phyloP scores from a whole-genome alignment of 2,329 filamentous ascomycete genomes.

The Passalora sequoiae region DNA sequence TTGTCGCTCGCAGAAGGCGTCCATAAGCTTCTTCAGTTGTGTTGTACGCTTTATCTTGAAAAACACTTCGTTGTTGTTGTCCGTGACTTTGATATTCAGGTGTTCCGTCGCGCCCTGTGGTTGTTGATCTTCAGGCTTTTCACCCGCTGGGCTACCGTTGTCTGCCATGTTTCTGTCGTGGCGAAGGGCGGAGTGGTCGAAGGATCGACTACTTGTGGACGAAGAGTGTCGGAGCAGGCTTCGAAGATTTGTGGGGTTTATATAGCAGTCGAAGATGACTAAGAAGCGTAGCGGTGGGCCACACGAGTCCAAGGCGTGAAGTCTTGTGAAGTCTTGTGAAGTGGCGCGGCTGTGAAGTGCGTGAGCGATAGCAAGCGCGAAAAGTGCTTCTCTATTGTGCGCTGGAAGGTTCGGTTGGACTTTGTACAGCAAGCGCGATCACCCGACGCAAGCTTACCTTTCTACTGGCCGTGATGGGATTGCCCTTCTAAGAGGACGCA shows the following conservation, averaged over 20 bases:
- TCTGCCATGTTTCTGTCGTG: conserved; percentile 49
- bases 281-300: conserved; percentile 8
- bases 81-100: conserved; percentile 97
- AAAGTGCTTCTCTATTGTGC: too few relatives aligned
- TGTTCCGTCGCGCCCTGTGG: conserved; percentile 57
- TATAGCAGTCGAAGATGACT: conserved; percentile 19
- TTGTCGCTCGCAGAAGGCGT: conserved; percentile 93
- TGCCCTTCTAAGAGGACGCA: too few relatives aligned
- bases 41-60: conserved; percentile 99
- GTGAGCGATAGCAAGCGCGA: not conserved
- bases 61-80: conserved; percentile 99
- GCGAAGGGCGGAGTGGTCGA: conserved; percentile 3
- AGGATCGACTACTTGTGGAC: conserved; percentile 8
- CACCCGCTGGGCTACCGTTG: conserved; percentile 27
- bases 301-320: too few relatives aligned
- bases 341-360: not conserved
- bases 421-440: too few relatives aligned
- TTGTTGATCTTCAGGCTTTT: conserved; percentile 40
- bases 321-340: conserved; percentile 2
- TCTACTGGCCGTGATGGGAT: too few relatives aligned
- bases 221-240: conserved; percentile 6
- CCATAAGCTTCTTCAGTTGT: conserved; percentile 95
- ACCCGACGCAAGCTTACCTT: too few relatives aligned
- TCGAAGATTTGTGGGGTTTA: conserved; percentile 13
- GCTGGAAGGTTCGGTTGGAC: too few relatives aligned